Percentiles rank a stretch among this genome's conserved stretches.
Evolutionary conservation across 2,329 filamentous ascomycete genomes (phyloP).

Genomic region (Bipolaris gigantea): DNA sequence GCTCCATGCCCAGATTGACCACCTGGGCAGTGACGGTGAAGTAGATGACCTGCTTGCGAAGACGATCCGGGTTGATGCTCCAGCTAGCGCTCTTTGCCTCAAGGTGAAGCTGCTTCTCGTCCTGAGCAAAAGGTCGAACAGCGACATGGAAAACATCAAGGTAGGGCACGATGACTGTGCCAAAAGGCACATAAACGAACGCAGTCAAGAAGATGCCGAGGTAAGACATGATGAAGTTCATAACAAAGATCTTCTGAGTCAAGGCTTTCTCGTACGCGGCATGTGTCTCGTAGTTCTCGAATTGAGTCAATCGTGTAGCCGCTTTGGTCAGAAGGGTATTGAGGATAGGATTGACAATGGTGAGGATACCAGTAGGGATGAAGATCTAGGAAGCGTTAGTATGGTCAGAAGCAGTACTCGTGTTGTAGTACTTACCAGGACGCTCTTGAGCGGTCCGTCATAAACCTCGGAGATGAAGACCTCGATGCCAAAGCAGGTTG

Average conservation of each 20-base stretch:
- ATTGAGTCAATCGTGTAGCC: constrained; percentile 75
- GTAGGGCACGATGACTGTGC: constrained; percentile 78
- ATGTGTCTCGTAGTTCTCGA: constrained; percentile 90
- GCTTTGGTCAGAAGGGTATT: constrained; percentile 73
- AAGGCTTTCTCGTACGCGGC: constrained; percentile 82
- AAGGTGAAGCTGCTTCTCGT: constrained; percentile 67
- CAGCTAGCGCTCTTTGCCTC: constrained; percentile 61
- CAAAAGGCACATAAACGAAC: constrained; percentile 94
- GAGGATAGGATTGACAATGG: constrained; percentile 76
- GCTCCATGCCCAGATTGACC: constrained; percentile 82
- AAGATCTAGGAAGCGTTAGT: constrained; percentile 63
- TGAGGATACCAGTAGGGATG: constrained; percentile 85
- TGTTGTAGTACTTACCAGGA: constrained; percentile 64
- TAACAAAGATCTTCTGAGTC: constrained; percentile 89
- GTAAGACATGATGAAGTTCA: constrained; percentile 97
- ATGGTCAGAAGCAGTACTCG: background rate
- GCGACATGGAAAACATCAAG: constrained; percentile 78
- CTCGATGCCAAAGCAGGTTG: constrained; percentile 86
- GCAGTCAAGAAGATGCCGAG: constrained; percentile 82
- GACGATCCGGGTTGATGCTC: constrained; percentile 77
- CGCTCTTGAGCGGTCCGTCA: constrained; percentile 80
- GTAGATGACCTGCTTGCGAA: constrained; percentile 92
- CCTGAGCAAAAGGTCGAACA: constrained; percentile 73
- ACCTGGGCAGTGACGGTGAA: constrained; percentile 93
- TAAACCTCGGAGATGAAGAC: constrained; percentile 97